Base-by-base conservation (phyloP, 495 filamentous ascomycete genomes). In the Aspergillus baeticus region DNA sequence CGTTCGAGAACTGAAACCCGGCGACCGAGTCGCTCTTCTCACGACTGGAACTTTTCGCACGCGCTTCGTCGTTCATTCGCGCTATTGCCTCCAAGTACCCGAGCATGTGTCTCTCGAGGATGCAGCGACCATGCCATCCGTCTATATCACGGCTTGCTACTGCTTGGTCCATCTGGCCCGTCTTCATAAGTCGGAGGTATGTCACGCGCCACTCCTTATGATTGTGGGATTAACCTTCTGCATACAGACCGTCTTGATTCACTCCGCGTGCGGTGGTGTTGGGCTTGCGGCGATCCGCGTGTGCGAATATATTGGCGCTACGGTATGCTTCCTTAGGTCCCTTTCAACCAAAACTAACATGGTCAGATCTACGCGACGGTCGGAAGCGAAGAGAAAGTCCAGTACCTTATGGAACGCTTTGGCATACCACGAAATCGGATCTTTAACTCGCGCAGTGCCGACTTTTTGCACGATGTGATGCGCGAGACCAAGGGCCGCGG, bases 381-480 rank as follows among this genome's bases (percentile, higher is more conserved):
- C 20, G 70, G 77, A 5, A 74, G 52, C 17, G 54, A 72, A 8
- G 70, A 75, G 14, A 79, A 81, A 56, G 56, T 61, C 0, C 21
- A 69, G 1, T 70, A 74, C 43, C 61, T 82, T 0, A 53, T 61
- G 2, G 38, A 62, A 0, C 41, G 51, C 0, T 77, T 66, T 39
- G 60, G 57, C 2, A 71, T 83, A 20, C 63, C 68, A 0, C 23
- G 57, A 2, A 49, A 71, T 3, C 74, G 74, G n/a, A 84, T 86
- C 26, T 81, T 84, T 54, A 71, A 76, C 51, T 83, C 77, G 26
- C 65, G 77, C 10, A 69, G 76, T 34, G 51, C 68, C 0, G 66
- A 71, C 2, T 85, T 84, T 57, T 47, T 71, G 0, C 51, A 71
- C 15, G 77, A 70, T 14, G 56, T 85, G 0, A 65, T 79, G 39